Evolutionary conservation across 2,329 filamentous ascomycete species (phyloP), one percentile per base, ranked within the genome.

Genomic region (Ceratocystiopsis sp.): DNA sequence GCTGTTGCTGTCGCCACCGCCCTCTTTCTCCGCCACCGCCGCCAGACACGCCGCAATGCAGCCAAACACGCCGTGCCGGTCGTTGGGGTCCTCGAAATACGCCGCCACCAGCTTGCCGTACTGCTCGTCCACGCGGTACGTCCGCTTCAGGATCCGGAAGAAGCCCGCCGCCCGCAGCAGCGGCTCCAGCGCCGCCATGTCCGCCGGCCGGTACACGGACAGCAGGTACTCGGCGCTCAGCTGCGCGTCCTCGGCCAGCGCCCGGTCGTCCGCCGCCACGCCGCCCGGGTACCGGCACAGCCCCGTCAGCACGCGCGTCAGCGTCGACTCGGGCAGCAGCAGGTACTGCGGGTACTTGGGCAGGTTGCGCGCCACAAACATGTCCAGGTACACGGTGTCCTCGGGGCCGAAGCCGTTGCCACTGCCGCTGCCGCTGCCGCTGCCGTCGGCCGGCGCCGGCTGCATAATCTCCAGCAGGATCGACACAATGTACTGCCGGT

Each of bases 321-420:
- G 68, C 2, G 83, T 81, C 3, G 84, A 86, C 16, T 87, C 91
- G 0, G 89, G 83, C 39, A 98, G 75, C 12, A 96, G 72, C 41
- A 98, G 78, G 54, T 95, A 95, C 57, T 96, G 89, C 1, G 87
- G 86, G 55, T 94, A 98, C 58, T 98, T 98, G 4, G 93, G 84
- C 41, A 98, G 64, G 56, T 94, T 98, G 44, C 91, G 78, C 16
- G 91, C 89, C 56, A 98, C 82, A 55, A 98, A 98, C 86, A 98
- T 98, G 60, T 98, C 86, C 38, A 98, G 72, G 59, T 94, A 98
- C 44, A 98, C 84, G 13, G 83, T 87, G 55, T 96, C 86, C 47
- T 82, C 75, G 0, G 78, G 61, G 1, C 77, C 73, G 59, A 94
- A 96, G 39, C 83, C 75, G 4, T 2, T 2, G 7, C 25, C 25